These are phyloP conservation scores for Colletotrichum lini DNA, from an alignment of 2,329 filamentous ascomycete genomes.

Conservation along the genomic window DNA sequence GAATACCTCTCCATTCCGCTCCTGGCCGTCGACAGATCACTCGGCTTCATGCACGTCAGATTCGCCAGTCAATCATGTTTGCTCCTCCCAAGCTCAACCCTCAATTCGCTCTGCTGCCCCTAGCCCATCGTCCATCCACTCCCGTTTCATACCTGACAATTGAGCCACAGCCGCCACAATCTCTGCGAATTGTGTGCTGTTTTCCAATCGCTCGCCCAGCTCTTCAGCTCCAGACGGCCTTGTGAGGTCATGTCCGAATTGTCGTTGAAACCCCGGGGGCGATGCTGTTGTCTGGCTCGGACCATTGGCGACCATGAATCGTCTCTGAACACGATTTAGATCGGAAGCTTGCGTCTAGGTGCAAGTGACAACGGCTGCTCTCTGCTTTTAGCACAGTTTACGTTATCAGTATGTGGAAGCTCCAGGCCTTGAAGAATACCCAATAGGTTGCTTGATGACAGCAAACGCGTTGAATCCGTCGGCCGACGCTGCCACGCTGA, in stretches of 20 bases:
- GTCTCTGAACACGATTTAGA: not conserved
- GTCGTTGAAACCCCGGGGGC: not conserved
- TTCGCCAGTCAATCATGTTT: conserved; percentile 23
- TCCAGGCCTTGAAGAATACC: not conserved
- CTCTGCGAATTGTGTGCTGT: conserved; percentile 8
- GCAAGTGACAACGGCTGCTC: conserved; percentile 5
- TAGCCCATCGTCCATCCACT: conserved; percentile 26
- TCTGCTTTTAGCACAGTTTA: not conserved
- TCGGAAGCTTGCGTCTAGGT: conserved; percentile 13
- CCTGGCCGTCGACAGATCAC: conserved; percentile 36
- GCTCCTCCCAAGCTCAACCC: conserved; percentile 18
- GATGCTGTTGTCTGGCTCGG: not conserved
- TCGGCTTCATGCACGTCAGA: conserved; percentile 40
- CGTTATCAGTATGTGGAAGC: conserved; percentile 13
- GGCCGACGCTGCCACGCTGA: conserved; percentile 34
- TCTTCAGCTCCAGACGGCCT: conserved; percentile 3
- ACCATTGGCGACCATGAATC: not conserved
- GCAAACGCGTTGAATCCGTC: conserved; percentile 16
- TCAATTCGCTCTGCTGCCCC: conserved; percentile 27
- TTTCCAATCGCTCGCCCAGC: not conserved
- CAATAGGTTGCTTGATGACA: conserved; percentile 7
- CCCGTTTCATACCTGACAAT: conserved; percentile 21
- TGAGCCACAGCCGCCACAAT: not conserved
- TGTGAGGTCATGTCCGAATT: conserved; percentile 10
- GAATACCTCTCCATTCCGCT: conserved; percentile 31